phyloP scores from a whole-genome alignment of 1,284 basidiomycete genomes.

The Heterobasidion irregulare region DNA sequence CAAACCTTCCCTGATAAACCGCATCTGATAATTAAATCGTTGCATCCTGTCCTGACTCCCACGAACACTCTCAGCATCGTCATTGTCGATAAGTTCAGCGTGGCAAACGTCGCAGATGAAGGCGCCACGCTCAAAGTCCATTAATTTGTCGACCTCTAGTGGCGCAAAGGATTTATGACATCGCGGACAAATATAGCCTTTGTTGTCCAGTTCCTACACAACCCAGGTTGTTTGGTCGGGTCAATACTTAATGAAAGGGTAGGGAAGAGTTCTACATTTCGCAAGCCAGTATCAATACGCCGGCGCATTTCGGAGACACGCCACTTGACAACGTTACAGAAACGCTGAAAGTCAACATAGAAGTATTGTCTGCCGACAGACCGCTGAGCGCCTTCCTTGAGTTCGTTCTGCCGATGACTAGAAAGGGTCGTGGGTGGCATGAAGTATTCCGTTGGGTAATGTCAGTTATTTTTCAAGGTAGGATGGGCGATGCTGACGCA shows the following conservation, averaged over 20 bases:
- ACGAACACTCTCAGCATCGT: constrained; percentile 77
- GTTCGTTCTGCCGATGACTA: constrained; percentile 80
- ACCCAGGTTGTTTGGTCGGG: not conserved
- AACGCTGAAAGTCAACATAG: constrained; percentile 92
- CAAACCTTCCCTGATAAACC: constrained; percentile 79
- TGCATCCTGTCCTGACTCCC: constrained; percentile 93
- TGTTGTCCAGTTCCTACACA: constrained; percentile 83
- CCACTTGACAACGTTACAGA: constrained; percentile 98
- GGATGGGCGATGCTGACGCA: constrained; percentile 19
- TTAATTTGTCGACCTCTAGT: constrained; percentile 78
- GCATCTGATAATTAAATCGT: constrained; percentile 88
- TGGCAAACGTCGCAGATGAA: constrained; percentile 76
- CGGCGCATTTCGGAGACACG: constrained; percentile 91
- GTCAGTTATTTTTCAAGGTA: not conserved
- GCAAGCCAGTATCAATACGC: constrained; percentile 80
- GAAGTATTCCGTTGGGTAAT: too few species aligned
- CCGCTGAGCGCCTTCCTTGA: constrained; percentile 76
- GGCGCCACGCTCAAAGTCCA: constrained; percentile 56
- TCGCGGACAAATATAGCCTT: constrained; percentile 91
- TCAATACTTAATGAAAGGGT: constrained; percentile 4
- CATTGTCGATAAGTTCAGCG: constrained; percentile 85
- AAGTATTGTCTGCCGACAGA: constrained; percentile 85
- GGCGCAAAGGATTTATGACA: constrained; percentile 84
- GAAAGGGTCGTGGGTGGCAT: not conserved
- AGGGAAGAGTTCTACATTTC: constrained; percentile 47